Base-by-base conservation (phyloP, 106 monocot genomes). In the Dioscorea zingiberensis region DNA sequence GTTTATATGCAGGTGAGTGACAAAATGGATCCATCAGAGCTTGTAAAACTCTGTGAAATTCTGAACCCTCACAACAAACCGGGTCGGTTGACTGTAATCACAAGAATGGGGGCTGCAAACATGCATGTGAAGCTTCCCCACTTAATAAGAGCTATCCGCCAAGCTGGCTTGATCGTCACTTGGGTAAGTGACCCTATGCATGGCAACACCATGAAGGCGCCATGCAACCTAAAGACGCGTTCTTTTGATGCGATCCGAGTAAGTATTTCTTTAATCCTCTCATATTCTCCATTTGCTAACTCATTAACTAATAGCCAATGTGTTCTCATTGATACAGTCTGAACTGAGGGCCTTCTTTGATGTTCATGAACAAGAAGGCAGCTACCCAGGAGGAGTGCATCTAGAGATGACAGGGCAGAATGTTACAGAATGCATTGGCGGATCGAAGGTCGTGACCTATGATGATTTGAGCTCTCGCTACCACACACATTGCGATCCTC, bases 361-460 rank as follows among this genome's bases (percentile, higher is more conserved):
- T 73, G 73, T 83, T 44, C 87, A 87, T 67, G 76, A 74, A 14
- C 76, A 82, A 78, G 82, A 82, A 44, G 82, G 82, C 1, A 86
- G 75, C 63, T 72, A 86, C 63, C 81, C 82, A 1, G 86, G 79
- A 32, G 86, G 86, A 3, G 72, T 86, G 27, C 86, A 86, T 25
- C 54, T 83, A 62, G 87, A 87, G 79, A 83, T 87, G 87, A 83
- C 83, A 1, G 83, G 87, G 26, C 82, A 83, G 76, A 87, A 87
- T 59, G 87, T 87, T 13, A 87, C 79, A 3, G 79, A 87, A 30
- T 87, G 87, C 69, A 73, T 80, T 16, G 83, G 87, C 59, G 87
- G 87, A 30, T 79, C 87, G 17, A 82, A 76, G 58, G 65, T 55
- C 16, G 73, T 87, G 21, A 87, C 87, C 0, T 76, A 69, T 23